Base-by-base conservation (phyloP, 306 rosid genomes). In the Prunus campanulata region DNA sequence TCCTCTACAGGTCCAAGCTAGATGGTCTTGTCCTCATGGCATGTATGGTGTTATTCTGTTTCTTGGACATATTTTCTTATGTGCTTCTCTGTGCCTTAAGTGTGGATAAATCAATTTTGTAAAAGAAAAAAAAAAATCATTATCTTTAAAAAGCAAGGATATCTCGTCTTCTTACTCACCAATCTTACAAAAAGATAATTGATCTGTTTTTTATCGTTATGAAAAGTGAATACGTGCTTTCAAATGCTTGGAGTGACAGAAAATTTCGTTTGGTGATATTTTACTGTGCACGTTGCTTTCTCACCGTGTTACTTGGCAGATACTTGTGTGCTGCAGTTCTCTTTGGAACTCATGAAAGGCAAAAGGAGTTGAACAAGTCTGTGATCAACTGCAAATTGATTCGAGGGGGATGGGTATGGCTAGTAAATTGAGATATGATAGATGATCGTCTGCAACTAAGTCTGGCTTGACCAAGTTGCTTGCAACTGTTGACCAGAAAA, bases 1-100 rank as follows among this genome's bases (percentile, higher is more conserved):
- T n/a, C 85, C 77, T 70, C 88, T 61, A 63, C 56, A n/a, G 72
- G 67, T 55, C 80, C 71, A 74, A 89, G 87, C 75, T 90, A 85
- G 87, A 71, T 22, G 3, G 46, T 27, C 62, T 56, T 56, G 12
- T 56, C 5, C 62, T 20, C 62, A 20, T 56, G 13, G 65, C 32
- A 24, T 59, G 65, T 59, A 59, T 24, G 65, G 35, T 59, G 65
- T 59, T 59, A 59, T 59, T 48, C 51, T 48, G 51, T 11, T 48
- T 48, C 51, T 6, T 24, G 35, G 65, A 59, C 35, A 4, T 11
- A 59, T 59, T 59, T 59, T 60, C 35, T 11, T 11, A 5, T 11
- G 19, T 27, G 11, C 35, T 12, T 60, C 18, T 60, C 7, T 12
- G 27, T 25, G 32, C 65, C 30, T 59, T 22, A 16, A 59, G 24